Base-by-base conservation (phyloP, 345 rosid genomes). In the Triadica sebifera region DNA sequence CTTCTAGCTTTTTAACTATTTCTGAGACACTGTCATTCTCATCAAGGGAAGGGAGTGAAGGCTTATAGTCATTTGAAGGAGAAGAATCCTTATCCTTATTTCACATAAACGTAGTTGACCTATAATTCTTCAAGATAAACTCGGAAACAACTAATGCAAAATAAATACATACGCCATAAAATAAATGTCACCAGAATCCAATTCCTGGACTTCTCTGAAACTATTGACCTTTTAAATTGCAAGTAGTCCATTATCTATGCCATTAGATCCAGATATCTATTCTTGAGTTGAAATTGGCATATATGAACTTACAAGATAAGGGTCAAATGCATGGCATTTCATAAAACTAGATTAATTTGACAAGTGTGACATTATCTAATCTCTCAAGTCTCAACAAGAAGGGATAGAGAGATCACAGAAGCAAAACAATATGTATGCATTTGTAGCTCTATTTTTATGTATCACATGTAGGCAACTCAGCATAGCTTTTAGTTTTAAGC, bases 221-320 rank as follows among this genome's bases (percentile, higher is more conserved):
- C 76, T 81, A 71, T 72, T 81, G 74, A 70, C 82, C 71, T 77
- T 83, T 59, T 89, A 89, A 70, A 85, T 81, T 71, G 71, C 62
- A 77, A 68, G 73, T 79, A 75, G 78, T 72, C 91, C 93, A 86
- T 79, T 91, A 52, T 83, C 90, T 68, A 74, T 88, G 84, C 79
- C 80, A 83, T 79, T 83, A 71, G 85, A 80, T 79, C 87, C 87
- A 70, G 87, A 87, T 39, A 81, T 41, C 34, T 83, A 73, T 69
- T 86, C 96, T 96, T 95, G 88, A 49, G 8, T 67, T 60, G 69
- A 70, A 39, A 46, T 11, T 56, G 66, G 66, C 67, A 74, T 45
- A 51, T 16, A 39, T 29, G 45, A 25, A 17, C n/a, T 68, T 50
- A 50, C 37, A 50, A 51, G 39, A 50, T 50, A 17, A 50, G 39